Conservation (phyloP, 768 basidiomycete species). For the Phlebiopsis gigantea region DNA sequence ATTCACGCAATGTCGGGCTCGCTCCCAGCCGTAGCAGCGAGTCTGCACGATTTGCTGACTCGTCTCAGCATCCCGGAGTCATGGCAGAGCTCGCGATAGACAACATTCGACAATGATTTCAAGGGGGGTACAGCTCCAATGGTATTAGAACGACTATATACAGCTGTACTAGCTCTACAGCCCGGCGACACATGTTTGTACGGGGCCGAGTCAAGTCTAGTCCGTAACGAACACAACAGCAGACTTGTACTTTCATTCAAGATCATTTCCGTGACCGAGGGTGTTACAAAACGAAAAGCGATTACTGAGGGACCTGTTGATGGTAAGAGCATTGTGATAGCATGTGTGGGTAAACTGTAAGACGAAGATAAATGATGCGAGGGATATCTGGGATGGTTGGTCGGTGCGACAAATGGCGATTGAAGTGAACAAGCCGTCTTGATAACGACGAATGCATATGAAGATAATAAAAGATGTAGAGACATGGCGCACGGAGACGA, state of each 20-base stretch:
- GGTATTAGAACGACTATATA: neutral
- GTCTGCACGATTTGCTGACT: constrained; percentile 49
- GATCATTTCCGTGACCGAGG: constrained; percentile 10
- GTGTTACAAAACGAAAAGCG: constrained; percentile 19
- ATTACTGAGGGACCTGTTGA: constrained; percentile 8
- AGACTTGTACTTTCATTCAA: neutral
- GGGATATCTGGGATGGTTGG: constrained; percentile 18
- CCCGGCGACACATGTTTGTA: neutral
- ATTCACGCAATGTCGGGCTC: constrained; percentile 9
- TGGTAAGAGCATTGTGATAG: constrained; percentile 10
- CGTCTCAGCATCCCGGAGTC: constrained; percentile 34
- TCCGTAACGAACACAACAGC: neutral
- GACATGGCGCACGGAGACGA: neutral
- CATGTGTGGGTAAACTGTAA: constrained; percentile 7
- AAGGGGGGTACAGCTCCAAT: neutral
- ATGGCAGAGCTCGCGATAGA: neutral
- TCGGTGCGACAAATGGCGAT: neutral
- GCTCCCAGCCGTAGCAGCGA: constrained; percentile 36
- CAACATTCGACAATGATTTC: too few relatives aligned
- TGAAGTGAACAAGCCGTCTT: neutral
- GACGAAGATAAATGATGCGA: constrained; percentile 12
- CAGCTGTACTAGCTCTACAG: neutral
- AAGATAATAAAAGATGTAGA: neutral
- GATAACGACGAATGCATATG: neutral
- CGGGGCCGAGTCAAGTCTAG: neutral